A percentile compares a stretch with the other conserved stretches of the same genome.
Evolutionary conservation across 176 grass and related monocot genomes (phyloP).

Genomic region (Bolboschoenus planiculmis): DNA sequence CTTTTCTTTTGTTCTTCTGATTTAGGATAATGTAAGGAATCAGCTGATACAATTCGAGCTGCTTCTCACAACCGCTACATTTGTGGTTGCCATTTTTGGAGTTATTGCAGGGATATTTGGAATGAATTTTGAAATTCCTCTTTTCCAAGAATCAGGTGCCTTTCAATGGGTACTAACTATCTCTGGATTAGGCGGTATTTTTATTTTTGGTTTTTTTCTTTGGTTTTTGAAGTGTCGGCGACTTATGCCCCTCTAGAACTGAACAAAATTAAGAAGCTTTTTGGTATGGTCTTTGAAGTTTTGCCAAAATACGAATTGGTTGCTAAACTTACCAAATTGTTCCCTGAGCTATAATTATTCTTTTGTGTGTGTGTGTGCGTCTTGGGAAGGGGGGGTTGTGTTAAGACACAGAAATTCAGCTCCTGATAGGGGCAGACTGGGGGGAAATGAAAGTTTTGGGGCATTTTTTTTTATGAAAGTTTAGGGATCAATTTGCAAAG

Average conservation of each 20-base stretch:
- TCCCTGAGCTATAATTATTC: neutral
- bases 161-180: slow-evolving; percentile 73
- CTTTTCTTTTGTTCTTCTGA: slow-evolving; percentile 16
- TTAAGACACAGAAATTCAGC: neutral
- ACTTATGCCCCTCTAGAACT: slow-evolving; percentile 58
- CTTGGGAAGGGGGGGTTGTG: neutral
- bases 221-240: slow-evolving; percentile 77
- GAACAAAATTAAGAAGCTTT: neutral
- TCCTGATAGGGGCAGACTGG: neutral
- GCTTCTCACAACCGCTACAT: slow-evolving; percentile 77
- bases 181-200: slow-evolving; percentile 31
- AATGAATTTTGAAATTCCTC: slow-evolving; percentile 71
- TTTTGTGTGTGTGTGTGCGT: neutral
- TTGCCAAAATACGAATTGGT: neutral
- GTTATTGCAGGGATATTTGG: slow-evolving; percentile 82
- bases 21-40: slow-evolving; percentile 87
- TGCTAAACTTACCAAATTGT: neutral
- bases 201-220: slow-evolving; percentile 60
- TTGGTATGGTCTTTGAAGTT: neutral
- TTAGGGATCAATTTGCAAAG: neutral
- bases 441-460: neutral
- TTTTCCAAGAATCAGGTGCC: slow-evolving; percentile 42
- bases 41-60: slow-evolving; percentile 93
- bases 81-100: slow-evolving; percentile 85
- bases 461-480: neutral